Conservation (phyloP, 345 rosid species). For the Eucalyptus cladocalyx region DNA sequence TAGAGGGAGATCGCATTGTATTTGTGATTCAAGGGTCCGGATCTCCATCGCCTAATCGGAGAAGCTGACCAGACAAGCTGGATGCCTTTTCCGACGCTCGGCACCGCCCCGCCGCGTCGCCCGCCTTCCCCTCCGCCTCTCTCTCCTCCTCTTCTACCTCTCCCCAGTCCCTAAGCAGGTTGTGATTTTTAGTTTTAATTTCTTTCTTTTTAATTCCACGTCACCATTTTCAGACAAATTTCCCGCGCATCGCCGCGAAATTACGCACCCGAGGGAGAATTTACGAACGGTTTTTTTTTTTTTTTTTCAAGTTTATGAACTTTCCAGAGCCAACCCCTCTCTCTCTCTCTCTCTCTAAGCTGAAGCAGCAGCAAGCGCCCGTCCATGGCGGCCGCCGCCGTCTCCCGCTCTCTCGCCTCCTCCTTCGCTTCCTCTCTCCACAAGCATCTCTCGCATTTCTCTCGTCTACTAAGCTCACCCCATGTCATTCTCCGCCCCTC, state of each 20-base stretch:
- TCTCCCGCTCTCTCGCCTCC: background rate
- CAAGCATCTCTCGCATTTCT: background rate
- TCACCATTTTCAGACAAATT: background rate
- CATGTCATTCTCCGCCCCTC: background rate
- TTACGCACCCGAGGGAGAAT: too few species aligned
- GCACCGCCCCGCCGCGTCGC: too few species aligned
- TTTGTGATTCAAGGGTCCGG: background rate
- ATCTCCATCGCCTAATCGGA: too few species aligned
- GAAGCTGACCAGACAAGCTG: accelerated
- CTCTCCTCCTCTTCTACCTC: background rate
- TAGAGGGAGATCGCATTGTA: too few species aligned
- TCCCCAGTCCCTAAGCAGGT: too few species aligned
- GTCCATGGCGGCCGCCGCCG: background rate
- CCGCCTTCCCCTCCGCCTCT: background rate
- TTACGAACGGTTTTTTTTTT: too few species aligned
- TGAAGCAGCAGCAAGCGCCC: background rate
- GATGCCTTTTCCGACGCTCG: too few species aligned
- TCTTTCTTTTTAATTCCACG: background rate
- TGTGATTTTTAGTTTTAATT: background rate
- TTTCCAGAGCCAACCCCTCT: background rate
- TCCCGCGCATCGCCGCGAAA: background rate
- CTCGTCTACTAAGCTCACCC: background rate
- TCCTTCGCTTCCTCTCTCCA: background rate
- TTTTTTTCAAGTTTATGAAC: background rate
- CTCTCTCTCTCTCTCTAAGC: background rate